Evolutionary conservation across 1,284 basidiomycete genomes (phyloP).

Genomic region (Irpex sp.): DNA sequence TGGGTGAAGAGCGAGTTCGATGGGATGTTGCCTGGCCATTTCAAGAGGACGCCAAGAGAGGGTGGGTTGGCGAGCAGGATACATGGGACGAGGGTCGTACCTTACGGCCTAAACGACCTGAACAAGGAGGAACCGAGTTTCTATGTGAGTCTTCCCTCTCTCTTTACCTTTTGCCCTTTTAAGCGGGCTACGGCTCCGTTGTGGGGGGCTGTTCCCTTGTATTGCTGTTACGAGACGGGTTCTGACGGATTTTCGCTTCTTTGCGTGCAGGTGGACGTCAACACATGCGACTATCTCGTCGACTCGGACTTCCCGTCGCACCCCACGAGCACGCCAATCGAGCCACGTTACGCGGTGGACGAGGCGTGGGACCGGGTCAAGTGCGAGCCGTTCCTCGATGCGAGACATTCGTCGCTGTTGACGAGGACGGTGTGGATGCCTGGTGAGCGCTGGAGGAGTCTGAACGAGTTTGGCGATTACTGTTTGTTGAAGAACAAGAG

Average conservation of each 20-base stretch:
- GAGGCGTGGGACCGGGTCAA: constrained; percentile 68
- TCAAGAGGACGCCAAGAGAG: constrained; percentile 33
- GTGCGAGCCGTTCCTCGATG: constrained; percentile 81
- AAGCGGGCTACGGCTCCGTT: neutral
- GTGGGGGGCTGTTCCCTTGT: neutral
- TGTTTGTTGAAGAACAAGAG: constrained; percentile 57
- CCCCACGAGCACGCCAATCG: constrained; percentile 46
- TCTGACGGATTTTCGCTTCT: constrained; percentile 1
- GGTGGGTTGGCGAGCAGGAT: constrained; percentile 51
- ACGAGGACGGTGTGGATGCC: constrained; percentile 79
- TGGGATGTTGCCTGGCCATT: constrained; percentile 86
- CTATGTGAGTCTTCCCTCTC: constrained; percentile 57
- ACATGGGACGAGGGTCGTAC: constrained; percentile 60
- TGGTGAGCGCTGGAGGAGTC: constrained; percentile 53
- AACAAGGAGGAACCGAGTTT: constrained; percentile 77
- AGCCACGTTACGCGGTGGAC: constrained; percentile 75
- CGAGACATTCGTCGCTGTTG: constrained; percentile 62
- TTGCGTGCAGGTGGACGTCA: constrained; percentile 57
- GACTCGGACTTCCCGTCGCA: constrained; percentile 80
- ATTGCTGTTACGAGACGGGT: neutral
- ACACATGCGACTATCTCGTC: constrained; percentile 81
- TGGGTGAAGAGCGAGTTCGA: constrained; percentile 90
- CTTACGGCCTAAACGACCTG: constrained; percentile 78
- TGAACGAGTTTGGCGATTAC: constrained; percentile 67
- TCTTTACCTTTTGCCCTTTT: neutral